A percentile compares a stretch with the other conserved stretches of the same genome.
phyloP scores from a whole-genome alignment of 305 asterid genomes.

The Solanum hybrid region DNA sequence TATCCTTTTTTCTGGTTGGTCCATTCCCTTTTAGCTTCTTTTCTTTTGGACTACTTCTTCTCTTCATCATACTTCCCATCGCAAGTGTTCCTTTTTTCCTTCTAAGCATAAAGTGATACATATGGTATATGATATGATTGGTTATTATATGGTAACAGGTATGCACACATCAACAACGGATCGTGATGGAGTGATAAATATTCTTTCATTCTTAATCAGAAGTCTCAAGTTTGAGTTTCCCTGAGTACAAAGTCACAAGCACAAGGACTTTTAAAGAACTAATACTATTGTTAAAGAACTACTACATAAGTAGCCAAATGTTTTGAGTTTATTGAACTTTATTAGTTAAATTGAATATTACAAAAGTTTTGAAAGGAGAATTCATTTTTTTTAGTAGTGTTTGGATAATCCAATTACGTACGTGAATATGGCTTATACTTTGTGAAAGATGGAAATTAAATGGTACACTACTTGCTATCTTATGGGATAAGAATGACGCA shows the following conservation, averaged over 20 bases:
- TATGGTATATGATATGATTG: not conserved
- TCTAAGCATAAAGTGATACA: not conserved
- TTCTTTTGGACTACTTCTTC: slow-evolving; percentile 12
- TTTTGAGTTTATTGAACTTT: too few species aligned
- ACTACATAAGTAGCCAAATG: too few species aligned
- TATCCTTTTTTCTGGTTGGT: not conserved
- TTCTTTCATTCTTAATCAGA: not conserved
- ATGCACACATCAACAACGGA: not conserved
- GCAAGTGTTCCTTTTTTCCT: not conserved
- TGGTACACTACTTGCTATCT: not conserved
- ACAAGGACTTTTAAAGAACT: not conserved
- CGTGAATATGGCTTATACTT: not conserved
- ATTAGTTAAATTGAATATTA: not conserved
- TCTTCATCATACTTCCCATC: slow-evolving; percentile 6
- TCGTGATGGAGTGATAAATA: not conserved
- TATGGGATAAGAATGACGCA: not conserved
- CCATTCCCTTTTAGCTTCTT: not conserved
- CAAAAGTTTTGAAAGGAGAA: not conserved
- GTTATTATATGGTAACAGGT: not conserved
- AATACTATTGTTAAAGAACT: not conserved
- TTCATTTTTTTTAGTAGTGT: not conserved
- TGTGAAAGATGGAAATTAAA: not conserved
- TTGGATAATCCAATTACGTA: not conserved
- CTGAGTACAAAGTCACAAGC: not conserved
- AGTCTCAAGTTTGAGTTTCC: not conserved